Evolutionary conservation across 1,284 basidiomycete genomes (phyloP), one percentile per base, ranked within the genome.

Genomic region (Ustilago trichophora): DNA sequence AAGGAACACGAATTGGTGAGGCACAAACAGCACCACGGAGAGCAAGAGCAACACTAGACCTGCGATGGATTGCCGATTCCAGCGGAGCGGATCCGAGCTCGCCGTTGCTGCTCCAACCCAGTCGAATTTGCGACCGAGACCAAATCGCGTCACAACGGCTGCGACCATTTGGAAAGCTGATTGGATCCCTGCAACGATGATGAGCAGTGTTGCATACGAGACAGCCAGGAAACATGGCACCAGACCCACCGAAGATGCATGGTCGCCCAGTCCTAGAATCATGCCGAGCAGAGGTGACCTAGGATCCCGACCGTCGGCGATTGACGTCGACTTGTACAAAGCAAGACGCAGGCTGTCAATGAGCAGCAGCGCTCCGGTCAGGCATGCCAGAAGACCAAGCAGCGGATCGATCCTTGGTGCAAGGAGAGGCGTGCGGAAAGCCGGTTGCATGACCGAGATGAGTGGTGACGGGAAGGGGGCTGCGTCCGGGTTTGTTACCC

Each of bases 1-100:
- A 12, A 95, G 85, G 80, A 91, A 93, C 2, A 90, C 91, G 26
- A 94, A 90, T 82, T 96, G 93, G 86, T 91, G 92, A 0, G 94
- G 93, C 18, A 95, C 85, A 53, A 91, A 83, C 24, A 92, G 72
- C 63, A 89, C 86, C 35, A 93, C 88, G 12, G 89, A 83, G 11
- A 87, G 59, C 37, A 89, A 84, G n/a, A 93, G 84, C 13, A 88
- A 45, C 6, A 75, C 73, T 77, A 91, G 86, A 1, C 89, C 90
- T 7, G 88, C 38, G 13, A 89, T 43, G 8, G 68, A 60, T 22
- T 46, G 56, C 0, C 37, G 43, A 29, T 56, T 59, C 59, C 58
- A 60, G 12, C 41, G 50, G 10, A 57, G 49, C 6, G 53, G 59
- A 21, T 55, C 57, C 8, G 48, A 48, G 47, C 47, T 47, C 6